Conservation (phyloP, 2,329 filamentous ascomycete genomes). For the Hymenoscyphus repandus region DNA sequence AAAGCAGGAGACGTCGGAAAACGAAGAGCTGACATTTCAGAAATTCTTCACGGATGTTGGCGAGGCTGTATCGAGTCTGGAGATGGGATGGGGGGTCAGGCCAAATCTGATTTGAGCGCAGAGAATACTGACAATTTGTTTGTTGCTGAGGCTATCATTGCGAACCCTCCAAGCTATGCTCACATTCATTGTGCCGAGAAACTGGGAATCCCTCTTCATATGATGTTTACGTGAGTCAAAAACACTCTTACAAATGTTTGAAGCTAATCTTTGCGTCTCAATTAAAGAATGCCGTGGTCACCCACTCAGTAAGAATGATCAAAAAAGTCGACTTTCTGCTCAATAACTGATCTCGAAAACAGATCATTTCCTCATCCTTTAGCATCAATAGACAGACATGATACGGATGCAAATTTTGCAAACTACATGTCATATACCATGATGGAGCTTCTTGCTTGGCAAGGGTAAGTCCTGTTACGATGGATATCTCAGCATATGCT, state of each 20-base stretch:
- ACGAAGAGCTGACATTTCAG: slow-evolving; percentile 64
- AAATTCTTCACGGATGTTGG: slow-evolving; percentile 79
- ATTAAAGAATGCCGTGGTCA: slow-evolving; percentile 22
- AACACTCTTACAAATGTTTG: slow-evolving; percentile 71
- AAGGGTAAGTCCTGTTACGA: slow-evolving; percentile 52
- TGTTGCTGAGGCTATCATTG: slow-evolving; percentile 71
- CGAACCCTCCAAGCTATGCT: slow-evolving; percentile 72
- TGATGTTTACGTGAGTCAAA: slow-evolving; percentile 81
- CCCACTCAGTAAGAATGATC: slow-evolving; percentile 9
- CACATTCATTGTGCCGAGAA: slow-evolving; percentile 75
- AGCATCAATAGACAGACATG: slow-evolving; percentile 15
- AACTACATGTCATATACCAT: slow-evolving; percentile 64
- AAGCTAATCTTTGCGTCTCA: slow-evolving; percentile 27
- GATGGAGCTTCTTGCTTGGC: slow-evolving; percentile 67
- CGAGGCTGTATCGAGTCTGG: slow-evolving; percentile 73
- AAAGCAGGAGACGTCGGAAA: slow-evolving; percentile 70
- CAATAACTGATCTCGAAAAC: too few species aligned
- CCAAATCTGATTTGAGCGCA: background rate
- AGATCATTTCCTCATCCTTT: slow-evolving; percentile 18
- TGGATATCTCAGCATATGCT: background rate
- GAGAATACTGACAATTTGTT: slow-evolving; percentile 46
- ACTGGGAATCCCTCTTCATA: slow-evolving; percentile 67
- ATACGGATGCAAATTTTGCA: slow-evolving; percentile 53
- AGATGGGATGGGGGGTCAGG: slow-evolving; percentile 44
- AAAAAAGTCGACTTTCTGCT: too few species aligned